Evolutionary conservation across 2,329 filamentous ascomycete genomes (phyloP).

Genomic region (Microcera coccophila): DNA sequence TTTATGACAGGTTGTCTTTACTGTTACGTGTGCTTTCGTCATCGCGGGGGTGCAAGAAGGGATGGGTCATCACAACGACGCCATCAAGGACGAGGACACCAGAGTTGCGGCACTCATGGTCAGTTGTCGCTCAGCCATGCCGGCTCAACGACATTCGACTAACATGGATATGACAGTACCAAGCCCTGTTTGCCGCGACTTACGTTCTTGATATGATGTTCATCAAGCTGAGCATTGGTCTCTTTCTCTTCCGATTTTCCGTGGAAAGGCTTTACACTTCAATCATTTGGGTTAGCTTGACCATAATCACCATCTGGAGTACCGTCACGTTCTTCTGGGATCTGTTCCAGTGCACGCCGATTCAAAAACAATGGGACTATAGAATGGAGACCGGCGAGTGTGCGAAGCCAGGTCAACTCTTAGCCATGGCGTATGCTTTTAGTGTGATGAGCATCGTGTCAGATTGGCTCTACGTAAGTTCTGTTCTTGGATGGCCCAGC

Average conservation of each 20-base stretch:
- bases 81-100: slow-evolving; percentile 37
- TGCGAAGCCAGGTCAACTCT: slow-evolving; percentile 41
- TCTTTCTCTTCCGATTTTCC: slow-evolving; percentile 49
- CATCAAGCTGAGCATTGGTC: slow-evolving; percentile 53
- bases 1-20: slow-evolving; percentile 40
- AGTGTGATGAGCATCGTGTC: slow-evolving; percentile 50
- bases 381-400: slow-evolving; percentile 42
- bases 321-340: slow-evolving; percentile 50
- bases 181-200: slow-evolving; percentile 48
- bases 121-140: slow-evolving; percentile 5
- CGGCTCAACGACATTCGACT: background rate
- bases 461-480: slow-evolving; percentile 50
- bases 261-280: slow-evolving; percentile 45
- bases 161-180: slow-evolving; percentile 37
- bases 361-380: slow-evolving; percentile 52
- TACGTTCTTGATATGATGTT: slow-evolving; percentile 55
- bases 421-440: slow-evolving; percentile 48
- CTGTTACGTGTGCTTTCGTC: slow-evolving; percentile 45
- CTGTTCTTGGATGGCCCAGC: background rate
- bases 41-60: slow-evolving; percentile 41
- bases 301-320: slow-evolving; percentile 45
- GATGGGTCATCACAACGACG: slow-evolving; percentile 46
- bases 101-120: slow-evolving; percentile 47
- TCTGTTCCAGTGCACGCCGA: slow-evolving; percentile 48
- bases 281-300: slow-evolving; percentile 44